These are phyloP conservation scores for Pseudogymnoascus sp. DNA, from an alignment of 2,329 filamentous ascomycete species.

Conservation along the genomic window DNA sequence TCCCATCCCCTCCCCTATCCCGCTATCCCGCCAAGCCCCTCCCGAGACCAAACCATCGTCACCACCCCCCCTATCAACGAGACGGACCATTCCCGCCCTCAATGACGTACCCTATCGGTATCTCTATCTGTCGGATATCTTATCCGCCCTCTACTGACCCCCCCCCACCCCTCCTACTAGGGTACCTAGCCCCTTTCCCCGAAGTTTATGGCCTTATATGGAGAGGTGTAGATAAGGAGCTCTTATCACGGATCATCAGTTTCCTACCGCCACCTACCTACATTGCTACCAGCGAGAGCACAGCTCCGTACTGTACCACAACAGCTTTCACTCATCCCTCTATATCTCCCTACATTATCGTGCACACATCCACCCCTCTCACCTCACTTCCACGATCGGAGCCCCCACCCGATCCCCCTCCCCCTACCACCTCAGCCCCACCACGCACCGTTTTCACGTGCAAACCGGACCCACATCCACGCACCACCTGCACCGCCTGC, in stretches of 20 bases:
- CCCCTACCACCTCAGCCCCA: not conserved
- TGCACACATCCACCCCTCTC: not conserved
- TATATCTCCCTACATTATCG: no score
- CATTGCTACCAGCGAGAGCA: no score
- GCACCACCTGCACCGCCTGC: not conserved
- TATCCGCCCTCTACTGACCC: not conserved
- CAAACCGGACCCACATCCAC: not conserved
- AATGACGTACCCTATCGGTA: not conserved
- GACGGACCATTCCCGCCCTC: not conserved
- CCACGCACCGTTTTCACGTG: not conserved
- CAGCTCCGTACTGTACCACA: no score
- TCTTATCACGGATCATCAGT: not conserved
- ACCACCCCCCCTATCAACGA: not conserved
- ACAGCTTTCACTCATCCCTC: no score
- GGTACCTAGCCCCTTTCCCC: not conserved
- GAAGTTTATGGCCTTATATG: not conserved
- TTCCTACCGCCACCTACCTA: not conserved
- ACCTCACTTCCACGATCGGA: no score
- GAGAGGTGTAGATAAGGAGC: not conserved
- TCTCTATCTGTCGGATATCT: not conserved
- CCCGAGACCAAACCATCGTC: not conserved
- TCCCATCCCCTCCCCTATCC: not conserved
- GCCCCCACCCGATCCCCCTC: not conserved
- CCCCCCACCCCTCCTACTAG: not conserved
- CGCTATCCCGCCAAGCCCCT: not conserved